phyloP scores from a whole-genome alignment of 2,329 filamentous ascomycete genomes.

The Cercospora janseana region DNA sequence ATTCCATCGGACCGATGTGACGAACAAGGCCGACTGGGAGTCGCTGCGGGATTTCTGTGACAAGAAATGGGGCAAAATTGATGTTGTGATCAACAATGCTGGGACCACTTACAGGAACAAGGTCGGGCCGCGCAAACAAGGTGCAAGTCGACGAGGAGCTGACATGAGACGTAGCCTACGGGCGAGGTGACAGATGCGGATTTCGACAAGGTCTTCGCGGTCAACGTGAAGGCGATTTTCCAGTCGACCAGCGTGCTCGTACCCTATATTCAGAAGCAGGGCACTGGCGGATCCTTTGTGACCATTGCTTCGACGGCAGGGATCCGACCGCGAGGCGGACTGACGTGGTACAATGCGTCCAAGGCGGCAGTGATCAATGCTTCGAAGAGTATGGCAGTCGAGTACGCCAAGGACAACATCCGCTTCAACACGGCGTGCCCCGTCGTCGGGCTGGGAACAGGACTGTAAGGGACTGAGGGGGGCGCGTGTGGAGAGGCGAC shows the following conservation, averaged over 20 bases:
- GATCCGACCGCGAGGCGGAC: conserved; percentile 58
- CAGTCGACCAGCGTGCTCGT: conserved; percentile 59
- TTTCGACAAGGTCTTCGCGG: conserved; percentile 64
- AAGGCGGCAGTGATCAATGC: conserved; percentile 63
- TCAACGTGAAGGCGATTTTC: conserved; percentile 68
- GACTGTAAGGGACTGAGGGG: conserved; percentile 35
- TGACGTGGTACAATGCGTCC: conserved; percentile 69
- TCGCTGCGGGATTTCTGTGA: conserved; percentile 48
- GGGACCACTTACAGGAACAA: conserved; percentile 61
- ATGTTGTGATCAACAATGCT: conserved; percentile 62
- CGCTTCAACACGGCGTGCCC: conserved; percentile 67
- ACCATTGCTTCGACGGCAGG: conserved; percentile 66
- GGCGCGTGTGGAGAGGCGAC: no score
- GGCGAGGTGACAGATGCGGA: conserved; percentile 63
- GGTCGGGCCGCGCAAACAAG: conserved; percentile 21
- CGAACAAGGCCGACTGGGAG: conserved; percentile 55
- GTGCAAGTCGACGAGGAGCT: neutral
- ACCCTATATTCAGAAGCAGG: conserved; percentile 58
- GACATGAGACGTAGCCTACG: conserved; percentile 46
- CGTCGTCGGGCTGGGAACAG: conserved; percentile 37
- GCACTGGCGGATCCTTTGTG: conserved; percentile 60
- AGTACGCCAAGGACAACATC: conserved; percentile 70
- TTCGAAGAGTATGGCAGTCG: conserved; percentile 66
- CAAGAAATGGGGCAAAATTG: conserved; percentile 52
- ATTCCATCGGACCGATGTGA: conserved; percentile 54